Percentiles rank a stretch among this genome's conserved stretches.
Conservation (phyloP, 371 early-diverging fungal species). For the Saksenaea oblongispora region DNA sequence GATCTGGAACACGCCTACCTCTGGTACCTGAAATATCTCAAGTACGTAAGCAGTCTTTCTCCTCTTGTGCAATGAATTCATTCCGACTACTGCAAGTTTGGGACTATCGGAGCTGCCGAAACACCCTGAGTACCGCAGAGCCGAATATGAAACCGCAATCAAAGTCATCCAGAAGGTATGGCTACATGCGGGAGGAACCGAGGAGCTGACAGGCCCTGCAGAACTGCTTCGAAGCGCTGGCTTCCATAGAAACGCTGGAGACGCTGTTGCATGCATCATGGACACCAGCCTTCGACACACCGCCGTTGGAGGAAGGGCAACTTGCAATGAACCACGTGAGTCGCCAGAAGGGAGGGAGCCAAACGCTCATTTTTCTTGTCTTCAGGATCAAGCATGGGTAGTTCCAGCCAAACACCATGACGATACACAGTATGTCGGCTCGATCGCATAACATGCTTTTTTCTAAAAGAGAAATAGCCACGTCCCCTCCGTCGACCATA, state of each 20-base stretch:
- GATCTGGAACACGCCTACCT: slow-evolving; percentile 57
- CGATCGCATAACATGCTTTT: no score
- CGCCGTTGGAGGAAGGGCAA: no score
- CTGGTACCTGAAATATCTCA: slow-evolving; percentile 57
- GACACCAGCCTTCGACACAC: no score
- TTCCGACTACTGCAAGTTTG: slow-evolving; percentile 33
- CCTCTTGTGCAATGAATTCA: not conserved
- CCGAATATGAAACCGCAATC: slow-evolving; percentile 38
- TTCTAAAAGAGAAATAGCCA: no score
- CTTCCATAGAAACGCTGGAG: slow-evolving; percentile 46
- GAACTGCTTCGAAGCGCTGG: slow-evolving; percentile 52
- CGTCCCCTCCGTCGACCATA: no score
- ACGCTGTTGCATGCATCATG: slow-evolving; percentile 29
- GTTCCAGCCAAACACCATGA: no score
- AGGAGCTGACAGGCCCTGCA: slow-evolving; percentile 1
- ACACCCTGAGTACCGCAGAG: slow-evolving; percentile 48
- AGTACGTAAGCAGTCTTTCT: slow-evolving; percentile 45
- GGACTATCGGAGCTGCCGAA: slow-evolving; percentile 54
- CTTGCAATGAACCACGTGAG: no score
- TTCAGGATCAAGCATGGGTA: no score
- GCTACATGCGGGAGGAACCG: not conserved
- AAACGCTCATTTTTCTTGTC: no score
- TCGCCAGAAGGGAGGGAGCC: no score
- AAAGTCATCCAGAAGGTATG: slow-evolving; percentile 36
- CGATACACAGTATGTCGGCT: no score